Conservation (phyloP, 2,329 filamentous ascomycete species). For the Boeremia exigua region DNA sequence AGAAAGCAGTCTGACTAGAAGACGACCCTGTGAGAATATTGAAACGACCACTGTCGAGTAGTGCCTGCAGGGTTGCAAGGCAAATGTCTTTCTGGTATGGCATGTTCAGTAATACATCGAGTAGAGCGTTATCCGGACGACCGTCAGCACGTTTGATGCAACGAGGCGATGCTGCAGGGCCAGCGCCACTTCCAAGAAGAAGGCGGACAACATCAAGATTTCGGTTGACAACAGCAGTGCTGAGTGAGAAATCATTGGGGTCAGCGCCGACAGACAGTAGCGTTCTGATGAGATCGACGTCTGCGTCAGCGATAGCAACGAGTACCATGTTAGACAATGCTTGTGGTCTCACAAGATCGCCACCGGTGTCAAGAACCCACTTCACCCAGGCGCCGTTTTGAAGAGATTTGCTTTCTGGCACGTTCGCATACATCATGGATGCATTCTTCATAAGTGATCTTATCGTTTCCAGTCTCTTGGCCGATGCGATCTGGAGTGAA, state of each 20-base stretch:
- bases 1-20: slow-evolving; percentile 19
- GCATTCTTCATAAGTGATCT: slow-evolving; percentile 18
- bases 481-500: slow-evolving; percentile 28
- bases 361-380: slow-evolving; percentile 29
- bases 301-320: slow-evolving; percentile 15
- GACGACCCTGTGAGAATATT: slow-evolving; percentile 24
- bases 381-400: slow-evolving; percentile 24
- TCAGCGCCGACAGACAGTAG: slow-evolving; percentile 23
- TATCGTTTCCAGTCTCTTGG: slow-evolving; percentile 13
- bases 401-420: neutral
- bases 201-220: slow-evolving; percentile 19
- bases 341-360: slow-evolving; percentile 20
- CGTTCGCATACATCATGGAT: slow-evolving; percentile 21
- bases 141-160: neutral
- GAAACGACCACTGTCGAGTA: slow-evolving; percentile 22
- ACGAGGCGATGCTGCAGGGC: slow-evolving; percentile 12
- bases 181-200: slow-evolving; percentile 25
- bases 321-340: slow-evolving; percentile 24
- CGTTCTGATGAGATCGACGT: slow-evolving; percentile 18
- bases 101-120: slow-evolving; percentile 14
- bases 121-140: neutral
- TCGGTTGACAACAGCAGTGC: slow-evolving; percentile 17
- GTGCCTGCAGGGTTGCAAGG: slow-evolving; percentile 17
- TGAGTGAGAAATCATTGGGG: slow-evolving; percentile 20
- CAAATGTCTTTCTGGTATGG: slow-evolving; percentile 10